Evolutionary conservation across 306 rosid genomes (phyloP).

Genomic region (Crataegus laevigata): DNA sequence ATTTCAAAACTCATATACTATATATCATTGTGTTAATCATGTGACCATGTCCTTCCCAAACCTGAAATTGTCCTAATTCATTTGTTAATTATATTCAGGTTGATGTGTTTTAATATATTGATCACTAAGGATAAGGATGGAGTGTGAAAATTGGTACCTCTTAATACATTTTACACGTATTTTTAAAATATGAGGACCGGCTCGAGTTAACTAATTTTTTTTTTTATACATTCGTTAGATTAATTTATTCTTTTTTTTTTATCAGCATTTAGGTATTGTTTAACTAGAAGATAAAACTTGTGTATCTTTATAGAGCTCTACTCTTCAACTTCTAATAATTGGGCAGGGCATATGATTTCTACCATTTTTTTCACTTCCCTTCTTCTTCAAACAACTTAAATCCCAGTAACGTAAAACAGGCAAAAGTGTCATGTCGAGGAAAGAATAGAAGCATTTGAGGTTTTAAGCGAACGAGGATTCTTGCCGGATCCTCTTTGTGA

Average conservation of each 20-base stretch:
- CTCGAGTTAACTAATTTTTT: not conserved
- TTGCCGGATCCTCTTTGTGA: too few relatives aligned
- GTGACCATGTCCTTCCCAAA: constrained; percentile 19
- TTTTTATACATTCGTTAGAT: not conserved
- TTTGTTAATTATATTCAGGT: not conserved
- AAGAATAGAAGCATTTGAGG: constrained; percentile 40
- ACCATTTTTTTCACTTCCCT: not conserved
- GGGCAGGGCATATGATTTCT: not conserved
- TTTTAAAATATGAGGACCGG: not conserved
- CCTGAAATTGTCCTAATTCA: constrained; percentile 9
- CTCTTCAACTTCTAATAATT: not conserved
- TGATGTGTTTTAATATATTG: not conserved
- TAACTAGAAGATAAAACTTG: not conserved
- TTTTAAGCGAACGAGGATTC: not conserved
- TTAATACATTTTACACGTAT: not conserved
- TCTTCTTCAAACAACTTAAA: not conserved
- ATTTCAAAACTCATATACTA: not conserved
- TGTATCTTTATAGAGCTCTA: not conserved
- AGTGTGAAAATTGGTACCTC: not conserved
- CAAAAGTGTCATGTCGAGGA: constrained; percentile 15
- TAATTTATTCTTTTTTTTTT: too few relatives aligned
- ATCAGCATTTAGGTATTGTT: too few relatives aligned
- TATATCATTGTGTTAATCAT: constrained; percentile 6
- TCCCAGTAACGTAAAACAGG: not conserved
- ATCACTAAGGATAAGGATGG: too few relatives aligned